phyloP scores from a whole-genome alignment of 768 basidiomycete genomes.

The Russula brevipes region DNA sequence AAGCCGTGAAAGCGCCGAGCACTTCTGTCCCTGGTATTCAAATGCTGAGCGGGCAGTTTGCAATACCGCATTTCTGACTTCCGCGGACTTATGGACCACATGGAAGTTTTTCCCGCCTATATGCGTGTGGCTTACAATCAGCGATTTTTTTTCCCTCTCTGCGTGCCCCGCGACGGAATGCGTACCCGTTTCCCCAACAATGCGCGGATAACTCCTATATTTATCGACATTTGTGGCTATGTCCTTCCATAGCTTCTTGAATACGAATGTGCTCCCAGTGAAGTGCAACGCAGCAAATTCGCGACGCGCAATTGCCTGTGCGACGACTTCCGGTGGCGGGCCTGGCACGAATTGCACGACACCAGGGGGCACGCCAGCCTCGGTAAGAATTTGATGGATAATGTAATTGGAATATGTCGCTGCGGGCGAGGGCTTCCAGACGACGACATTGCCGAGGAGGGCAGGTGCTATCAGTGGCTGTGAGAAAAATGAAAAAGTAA shows the following conservation, averaged over 20 bases:
- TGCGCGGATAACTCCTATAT: constrained; percentile 86
- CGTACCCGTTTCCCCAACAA: constrained; percentile 89
- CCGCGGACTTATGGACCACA: constrained; percentile 81
- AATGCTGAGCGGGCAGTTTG: constrained; percentile 87
- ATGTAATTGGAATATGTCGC: constrained; percentile 96
- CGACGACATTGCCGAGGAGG: constrained; percentile 86
- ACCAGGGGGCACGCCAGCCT: constrained; percentile 89
- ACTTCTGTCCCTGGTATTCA: constrained; percentile 98
- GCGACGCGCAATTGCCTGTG: constrained; percentile 72
- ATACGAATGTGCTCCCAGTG: constrained; percentile 91
- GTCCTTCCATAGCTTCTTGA: constrained; percentile 95
- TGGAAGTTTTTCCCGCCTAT: constrained; percentile 96
- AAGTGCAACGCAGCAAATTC: constrained; percentile 90
- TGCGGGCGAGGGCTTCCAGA: constrained; percentile 97
- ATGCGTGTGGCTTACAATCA: background rate
- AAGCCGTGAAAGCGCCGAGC: constrained; percentile 85
- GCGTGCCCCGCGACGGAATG: no score
- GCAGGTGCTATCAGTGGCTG: constrained; percentile 59
- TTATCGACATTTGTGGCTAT: constrained; percentile 83
- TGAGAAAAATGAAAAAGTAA: background rate
- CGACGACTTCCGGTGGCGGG: constrained; percentile 78
- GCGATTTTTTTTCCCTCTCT: background rate
- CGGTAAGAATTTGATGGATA: constrained; percentile 81
- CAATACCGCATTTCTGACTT: constrained; percentile 82
- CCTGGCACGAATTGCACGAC: constrained; percentile 98